Evolutionary conservation across 495 filamentous ascomycete genomes (phyloP), one percentile per base, ranked within the genome.

Genomic region (Massariosphaeria phaeospora): DNA sequence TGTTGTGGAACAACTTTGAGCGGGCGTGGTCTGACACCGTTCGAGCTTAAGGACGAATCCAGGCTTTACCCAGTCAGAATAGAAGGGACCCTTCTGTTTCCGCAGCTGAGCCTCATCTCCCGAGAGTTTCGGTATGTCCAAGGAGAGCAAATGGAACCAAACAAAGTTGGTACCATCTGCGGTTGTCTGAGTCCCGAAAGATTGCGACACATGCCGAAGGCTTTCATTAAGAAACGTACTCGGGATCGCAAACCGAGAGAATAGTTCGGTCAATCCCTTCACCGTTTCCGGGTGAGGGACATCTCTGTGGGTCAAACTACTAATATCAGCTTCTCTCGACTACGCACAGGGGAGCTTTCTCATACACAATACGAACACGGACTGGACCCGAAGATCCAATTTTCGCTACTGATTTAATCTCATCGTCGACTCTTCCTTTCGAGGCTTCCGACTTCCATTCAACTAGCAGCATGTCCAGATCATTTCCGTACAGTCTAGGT

Each of bases 11-110:
- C 21, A 30, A 4, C 45, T 33, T 30, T 36, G 38, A 42, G 33
- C 12, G 9, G 11, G 23, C 15, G 11, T 6, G 20, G 2, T 3
- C 2, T 11, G 10, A 25, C 15, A 15, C 4, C 10, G 39, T 5
- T 39, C 48, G 18, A 46, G 25, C 24, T 41, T 48, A 15, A 56
- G 52, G 6, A 56, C 31, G 26, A 56, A 39, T 33, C 52, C 52
- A 12, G 52, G 20, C 24, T 44, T 48, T 18, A 49, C 15, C 52
- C 52, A 56, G 27, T 12, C 25, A 33, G 33, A 41, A n/a, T 56
- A 33, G 9, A 25, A 21, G 24, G 40, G 48, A 34, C 48, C 41
- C 33, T 13, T 5, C 15, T 25, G 6, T 15, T 33, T 11, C 15
- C 15, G 11, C 5, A 11, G 48, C 33, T 3, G 15, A 15, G 11